These are phyloP conservation scores for Aureobasidium vineae DNA, from an alignment of 2,329 filamentous ascomycete genomes.

Conservation along the genomic window DNA sequence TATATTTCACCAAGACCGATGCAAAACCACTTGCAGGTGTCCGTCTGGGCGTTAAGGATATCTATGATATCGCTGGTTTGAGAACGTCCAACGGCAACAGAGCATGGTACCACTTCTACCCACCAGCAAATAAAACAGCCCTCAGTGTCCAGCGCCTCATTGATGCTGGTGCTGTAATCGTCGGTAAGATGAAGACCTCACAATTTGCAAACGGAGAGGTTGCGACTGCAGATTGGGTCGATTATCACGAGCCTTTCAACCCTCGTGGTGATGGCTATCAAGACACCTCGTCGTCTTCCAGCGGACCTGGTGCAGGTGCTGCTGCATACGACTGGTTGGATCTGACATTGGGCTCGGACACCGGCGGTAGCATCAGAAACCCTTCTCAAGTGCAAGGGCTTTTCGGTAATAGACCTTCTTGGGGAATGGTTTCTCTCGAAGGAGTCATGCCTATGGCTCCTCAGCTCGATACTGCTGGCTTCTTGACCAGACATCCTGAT, in stretches of 20 bases:
- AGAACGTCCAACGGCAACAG: conserved; percentile 58
- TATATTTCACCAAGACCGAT: conserved; percentile 56
- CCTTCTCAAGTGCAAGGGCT: conserved; percentile 51
- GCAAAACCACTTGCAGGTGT: conserved; percentile 61
- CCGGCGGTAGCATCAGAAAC: conserved; percentile 51
- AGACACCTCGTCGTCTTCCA: conserved; percentile 49
- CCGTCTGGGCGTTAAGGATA: conserved; percentile 62
- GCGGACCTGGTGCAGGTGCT: conserved; percentile 47
- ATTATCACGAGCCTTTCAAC: conserved; percentile 47
- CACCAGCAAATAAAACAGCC: conserved; percentile 48
- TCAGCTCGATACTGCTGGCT: conserved; percentile 49
- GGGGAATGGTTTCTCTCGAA: conserved; percentile 48
- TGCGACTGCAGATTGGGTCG: conserved; percentile 54
- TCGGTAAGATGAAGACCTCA: conserved; percentile 49
- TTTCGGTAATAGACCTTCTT: conserved; percentile 52
- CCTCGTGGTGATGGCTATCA: conserved; percentile 49
- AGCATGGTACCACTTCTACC: conserved; percentile 57
- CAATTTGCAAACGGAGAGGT: conserved; percentile 49
- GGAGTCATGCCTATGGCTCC: conserved; percentile 52
- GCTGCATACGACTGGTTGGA: conserved; percentile 52
- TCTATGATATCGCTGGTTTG: conserved; percentile 58
- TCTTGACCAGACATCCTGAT: conserved; percentile 47
- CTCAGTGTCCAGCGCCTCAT: conserved; percentile 56
- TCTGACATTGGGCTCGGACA: conserved; percentile 51
- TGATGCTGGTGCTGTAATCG: conserved; percentile 56